phyloP scores from a whole-genome alignment of 2,329 filamentous ascomycete genomes.

The Penicillium thymicola region DNA sequence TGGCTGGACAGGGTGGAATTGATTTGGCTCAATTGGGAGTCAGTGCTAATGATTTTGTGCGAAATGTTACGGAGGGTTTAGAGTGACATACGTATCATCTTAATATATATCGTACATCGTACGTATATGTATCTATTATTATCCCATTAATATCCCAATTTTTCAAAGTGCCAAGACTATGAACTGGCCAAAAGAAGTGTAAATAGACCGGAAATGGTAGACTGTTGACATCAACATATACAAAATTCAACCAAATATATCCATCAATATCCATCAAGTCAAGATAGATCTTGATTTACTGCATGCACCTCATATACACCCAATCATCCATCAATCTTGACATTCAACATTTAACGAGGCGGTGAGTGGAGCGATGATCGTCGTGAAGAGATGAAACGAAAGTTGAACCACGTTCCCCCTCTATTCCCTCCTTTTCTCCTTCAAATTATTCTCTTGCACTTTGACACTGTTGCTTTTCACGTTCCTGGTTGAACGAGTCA shows the following conservation, averaged over 20 bases:
- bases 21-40: constrained; percentile 43
- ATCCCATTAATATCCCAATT: background rate
- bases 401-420: constrained; percentile 17
- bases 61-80: constrained; percentile 40
- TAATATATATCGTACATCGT: background rate
- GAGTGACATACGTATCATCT: constrained; percentile 21
- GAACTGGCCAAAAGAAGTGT: background rate
- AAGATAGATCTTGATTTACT: constrained; percentile 1
- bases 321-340: constrained; percentile 5
- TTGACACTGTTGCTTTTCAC: background rate
- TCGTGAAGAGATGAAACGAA: constrained; percentile 17
- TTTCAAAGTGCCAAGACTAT: background rate
- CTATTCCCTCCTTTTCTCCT: constrained; percentile 2
- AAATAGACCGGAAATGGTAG: constrained; percentile 9
- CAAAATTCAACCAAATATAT: background rate
- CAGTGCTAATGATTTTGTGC: constrained; percentile 45
- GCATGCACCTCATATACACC: background rate
- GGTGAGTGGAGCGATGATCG: constrained; percentile 11
- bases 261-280: background rate
- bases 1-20: constrained; percentile 62
- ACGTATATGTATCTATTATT: background rate
- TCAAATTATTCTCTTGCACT: background rate
- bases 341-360: constrained; percentile 7
- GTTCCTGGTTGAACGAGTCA: constrained; percentile 11
- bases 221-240: background rate